Evolutionary conservation across 169 alveolate species (phyloP), one percentile per base, ranked within the genome.

Genomic region (Theileria equi): DNA sequence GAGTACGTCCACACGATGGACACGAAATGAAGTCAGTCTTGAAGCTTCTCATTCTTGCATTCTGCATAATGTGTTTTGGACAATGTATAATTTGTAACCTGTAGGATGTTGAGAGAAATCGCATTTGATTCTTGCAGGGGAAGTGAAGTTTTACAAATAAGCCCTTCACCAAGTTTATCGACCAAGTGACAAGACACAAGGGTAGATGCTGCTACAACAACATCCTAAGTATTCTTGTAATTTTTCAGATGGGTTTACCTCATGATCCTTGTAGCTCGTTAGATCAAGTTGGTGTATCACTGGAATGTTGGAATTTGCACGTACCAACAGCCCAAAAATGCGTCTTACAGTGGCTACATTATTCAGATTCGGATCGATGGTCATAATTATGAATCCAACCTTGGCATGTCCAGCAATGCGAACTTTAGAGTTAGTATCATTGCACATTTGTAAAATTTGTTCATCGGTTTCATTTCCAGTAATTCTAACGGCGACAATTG

Each of bases 1-100:
- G 73, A 8, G 96, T 91, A 36, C 96, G 81, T 6, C 96, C 96
- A 70, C 96, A 91, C 8, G 94, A 88, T 5, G 96, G 96, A 49
- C 96, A 91, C 7, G 94, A 85, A 50, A 91, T 89, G 72, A 89
- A 91, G 55, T 91, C 94, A 5, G 94, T 90, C 79, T 90, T 90
- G 76, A 85, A 78, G 62, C 78, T 76, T 21, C 96, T 78, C 85
- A 89, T 85, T 13, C 96, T 80, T 36, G 93, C 82, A 23, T 84
- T 93, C 88, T 91, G 74, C 26, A 84, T 17, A 28, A 36, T 36
- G 13, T 36, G 13, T 36, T 11, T 11, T 13, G 10, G 13, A 13
- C 13, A 11, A 36, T 36, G 45, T 36, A 11, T 36, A 11, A 11
- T 36, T 13, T 36, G 3, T 21, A 43, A 74, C 84, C 73, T 74